Percentiles rank a stretch among this genome's conserved stretches.
phyloP scores from a whole-genome alignment of 2,329 filamentous ascomycete species.

The Fusarium begoniae region DNA sequence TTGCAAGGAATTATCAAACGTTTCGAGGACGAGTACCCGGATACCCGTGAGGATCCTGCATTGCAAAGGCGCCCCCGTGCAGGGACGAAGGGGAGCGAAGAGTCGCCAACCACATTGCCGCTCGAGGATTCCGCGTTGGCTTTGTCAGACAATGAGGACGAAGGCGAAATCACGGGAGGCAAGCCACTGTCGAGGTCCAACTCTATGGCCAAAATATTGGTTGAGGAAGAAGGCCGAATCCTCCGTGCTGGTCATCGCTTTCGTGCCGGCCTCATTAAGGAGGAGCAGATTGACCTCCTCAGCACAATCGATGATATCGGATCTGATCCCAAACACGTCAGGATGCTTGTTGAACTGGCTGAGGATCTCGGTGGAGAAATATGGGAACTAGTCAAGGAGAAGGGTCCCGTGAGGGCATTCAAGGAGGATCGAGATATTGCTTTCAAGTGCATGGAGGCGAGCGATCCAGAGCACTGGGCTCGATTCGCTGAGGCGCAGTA shows the following conservation, averaged over 20 bases:
- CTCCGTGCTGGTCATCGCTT: conserved; percentile 66
- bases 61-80: conserved; percentile 18
- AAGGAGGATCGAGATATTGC: conserved; percentile 65
- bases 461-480: conserved; percentile 73
- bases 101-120: conserved; percentile 36
- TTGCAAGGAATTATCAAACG: conserved; percentile 91
- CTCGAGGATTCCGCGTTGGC: conserved; percentile 49
- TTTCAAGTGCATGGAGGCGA: conserved; percentile 60
- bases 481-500: conserved; percentile 69
- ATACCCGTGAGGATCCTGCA: conserved; percentile 68
- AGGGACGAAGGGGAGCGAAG: conserved; percentile 27
- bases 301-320: conserved; percentile 60
- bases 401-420: conserved; percentile 70
- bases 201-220: conserved; percentile 63
- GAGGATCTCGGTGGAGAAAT: conserved; percentile 70
- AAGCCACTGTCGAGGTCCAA: conserved; percentile 59
- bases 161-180: conserved; percentile 54
- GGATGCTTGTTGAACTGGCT: conserved; percentile 69
- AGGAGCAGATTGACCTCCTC: conserved; percentile 61
- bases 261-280: conserved; percentile 61
- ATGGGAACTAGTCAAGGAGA: conserved; percentile 62
- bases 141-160: conserved; percentile 60
- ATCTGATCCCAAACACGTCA: conserved; percentile 59
- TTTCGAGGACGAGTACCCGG: conserved; percentile 96
- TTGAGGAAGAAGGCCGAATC: conserved; percentile 65